These are phyloP conservation scores for Candida silvicultrix DNA, from an alignment of 805 yeast genomes.

Conservation along the genomic window DNA sequence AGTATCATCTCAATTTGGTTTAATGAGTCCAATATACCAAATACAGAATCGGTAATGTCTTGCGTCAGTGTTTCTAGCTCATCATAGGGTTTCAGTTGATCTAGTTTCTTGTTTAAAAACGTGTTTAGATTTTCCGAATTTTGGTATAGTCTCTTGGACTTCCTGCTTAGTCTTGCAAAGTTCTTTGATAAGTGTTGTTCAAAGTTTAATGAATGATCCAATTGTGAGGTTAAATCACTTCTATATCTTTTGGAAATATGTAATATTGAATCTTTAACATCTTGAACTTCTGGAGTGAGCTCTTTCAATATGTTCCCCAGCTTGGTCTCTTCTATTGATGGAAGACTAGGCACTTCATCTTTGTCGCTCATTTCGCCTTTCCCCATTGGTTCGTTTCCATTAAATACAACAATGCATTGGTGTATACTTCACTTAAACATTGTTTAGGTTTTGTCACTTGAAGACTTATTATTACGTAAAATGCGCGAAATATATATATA, in stretches of 20 bases:
- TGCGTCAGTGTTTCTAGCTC: conserved; percentile 1
- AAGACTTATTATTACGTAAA: too few relatives aligned
- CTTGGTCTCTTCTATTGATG: conserved; percentile 9
- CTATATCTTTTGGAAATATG: neutral
- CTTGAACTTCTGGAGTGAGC: conserved; percentile 6
- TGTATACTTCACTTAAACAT: too few relatives aligned
- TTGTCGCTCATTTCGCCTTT: neutral
- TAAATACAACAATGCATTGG: too few relatives aligned
- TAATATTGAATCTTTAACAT: neutral
- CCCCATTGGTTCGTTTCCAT: too few relatives aligned
- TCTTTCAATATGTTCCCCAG: conserved; percentile 5
- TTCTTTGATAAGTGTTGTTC: conserved; percentile 1
- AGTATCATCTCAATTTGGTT: conserved; percentile 29
- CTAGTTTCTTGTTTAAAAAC: conserved; percentile 8
- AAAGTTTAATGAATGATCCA: conserved; percentile 1
- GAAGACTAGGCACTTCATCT: neutral
- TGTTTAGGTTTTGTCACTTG: neutral
- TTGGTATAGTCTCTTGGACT: conserved; percentile 1
- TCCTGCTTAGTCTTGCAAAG: conserved; percentile 1
- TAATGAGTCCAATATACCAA: conserved; percentile 16
- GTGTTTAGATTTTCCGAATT: conserved; percentile 5
- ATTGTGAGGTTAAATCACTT: conserved; percentile 1
- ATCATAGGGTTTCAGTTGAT: conserved; percentile 4
- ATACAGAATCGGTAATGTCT: conserved; percentile 8
- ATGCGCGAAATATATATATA: too few relatives aligned